Base-by-base conservation (phyloP, 83 land plant genomes). In the Picea abies region DNA sequence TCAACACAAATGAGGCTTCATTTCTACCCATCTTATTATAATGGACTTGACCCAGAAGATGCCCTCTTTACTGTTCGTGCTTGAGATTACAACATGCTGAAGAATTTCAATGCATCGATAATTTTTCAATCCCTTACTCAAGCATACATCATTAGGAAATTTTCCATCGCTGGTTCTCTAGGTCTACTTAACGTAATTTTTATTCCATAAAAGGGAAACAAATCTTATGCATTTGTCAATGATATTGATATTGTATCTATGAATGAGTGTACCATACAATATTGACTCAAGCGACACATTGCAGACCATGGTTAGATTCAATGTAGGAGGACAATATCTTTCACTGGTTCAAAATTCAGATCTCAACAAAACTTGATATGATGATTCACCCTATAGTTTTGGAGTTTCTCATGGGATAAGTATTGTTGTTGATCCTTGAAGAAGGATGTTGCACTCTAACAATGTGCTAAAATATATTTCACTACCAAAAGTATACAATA, bases 241-340 rank as follows among this genome's bases (percentile, higher is more conserved):
- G 96, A 89, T 47, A 92, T 94, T 37, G 96, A 94, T 80, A 78
- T 94, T 35, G 83, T 90, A 22, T 91, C 97, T 0, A 85, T 88
- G 86, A 25, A 6, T 62, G 9, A 1, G 67, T 3, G 62, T 35
- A 19, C 61, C n/a, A 20, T 79, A 56, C 41, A 52, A 79, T 7
- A 22, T 76, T 23, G 71, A 62, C 25, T 25, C 52, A 7, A 16
- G 17, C 15, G 2, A 19, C 44, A 79, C 86, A 0, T 37, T 91
- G 63, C 85, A 94, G 85, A 91, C 90, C 22, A 71, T 90, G 85
- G 81, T 62, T 73, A 62, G 96, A 76, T 49, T 94, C 1, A 94
- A 94, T 64, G 94, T 92, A 5, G 94, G 94, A 8, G 96, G 94
- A 7, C 79, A 88, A 2, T 78, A 25, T 11, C 79, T 94, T 58